phyloP scores from a whole-genome alignment of 2,329 filamentous ascomycete species.

The Nothophoma quercina region DNA sequence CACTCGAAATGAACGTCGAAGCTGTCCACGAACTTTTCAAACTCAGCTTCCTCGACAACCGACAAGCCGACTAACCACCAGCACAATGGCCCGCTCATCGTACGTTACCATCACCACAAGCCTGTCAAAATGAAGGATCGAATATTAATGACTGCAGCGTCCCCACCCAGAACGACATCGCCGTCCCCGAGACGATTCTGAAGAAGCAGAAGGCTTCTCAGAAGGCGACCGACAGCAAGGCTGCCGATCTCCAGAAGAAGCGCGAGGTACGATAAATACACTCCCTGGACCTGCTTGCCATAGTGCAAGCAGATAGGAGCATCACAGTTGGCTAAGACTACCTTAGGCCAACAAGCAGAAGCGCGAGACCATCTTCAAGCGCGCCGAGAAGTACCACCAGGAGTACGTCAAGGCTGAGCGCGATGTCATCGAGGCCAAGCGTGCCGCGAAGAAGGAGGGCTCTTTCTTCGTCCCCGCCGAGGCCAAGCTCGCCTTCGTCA shows the following conservation, averaged over 20 bases:
- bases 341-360: slow-evolving; percentile 97
- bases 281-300: slow-evolving; percentile 49
- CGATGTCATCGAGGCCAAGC: slow-evolving; percentile 94
- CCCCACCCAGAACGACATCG: slow-evolving; percentile 92
- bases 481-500: slow-evolving; percentile 95
- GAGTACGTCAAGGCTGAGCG: slow-evolving; percentile 97
- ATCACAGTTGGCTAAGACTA: slow-evolving; percentile 50
- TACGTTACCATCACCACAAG: slow-evolving; percentile 29
- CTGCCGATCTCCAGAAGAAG: slow-evolving; percentile 81
- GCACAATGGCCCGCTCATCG: slow-evolving; percentile 49
- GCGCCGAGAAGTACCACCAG: slow-evolving; percentile 99
- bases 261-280: slow-evolving; percentile 85
- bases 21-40: slow-evolving; percentile 19
- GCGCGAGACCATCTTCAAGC: slow-evolving; percentile 99
- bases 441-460: slow-evolving; percentile 89
- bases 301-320: slow-evolving; percentile 47
- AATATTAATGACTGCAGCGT: slow-evolving; percentile 61
- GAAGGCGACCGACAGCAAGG: slow-evolving; percentile 92
- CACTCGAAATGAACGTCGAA: slow-evolving; percentile 19
- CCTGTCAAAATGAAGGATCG: not conserved
- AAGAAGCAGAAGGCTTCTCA: slow-evolving; percentile 99
- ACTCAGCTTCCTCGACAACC: slow-evolving; percentile 38
- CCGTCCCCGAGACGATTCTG: slow-evolving; percentile 98
- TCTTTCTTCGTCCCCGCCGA: slow-evolving; percentile 95
- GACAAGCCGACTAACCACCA: slow-evolving; percentile 46